Evolutionary conservation across 2,329 filamentous ascomycete genomes (phyloP).

Genomic region (Fusarium drepaniforme): DNA sequence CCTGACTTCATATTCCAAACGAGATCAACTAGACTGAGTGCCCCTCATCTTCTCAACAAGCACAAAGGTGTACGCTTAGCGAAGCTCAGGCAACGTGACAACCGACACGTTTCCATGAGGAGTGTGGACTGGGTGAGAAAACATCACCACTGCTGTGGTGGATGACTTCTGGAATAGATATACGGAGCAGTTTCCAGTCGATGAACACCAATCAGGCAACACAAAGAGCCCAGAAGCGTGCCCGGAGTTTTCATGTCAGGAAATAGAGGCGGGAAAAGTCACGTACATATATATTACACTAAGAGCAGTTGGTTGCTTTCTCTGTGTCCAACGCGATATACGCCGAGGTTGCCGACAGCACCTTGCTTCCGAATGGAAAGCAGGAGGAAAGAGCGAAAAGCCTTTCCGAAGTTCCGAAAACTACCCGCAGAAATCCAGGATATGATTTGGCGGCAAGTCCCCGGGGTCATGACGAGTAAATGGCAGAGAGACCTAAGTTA

Average conservation of each 20-base stretch:
- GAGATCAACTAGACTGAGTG: neutral
- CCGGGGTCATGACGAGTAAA: neutral
- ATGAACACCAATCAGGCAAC: neutral
- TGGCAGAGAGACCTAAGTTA: neutral
- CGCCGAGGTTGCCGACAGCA: too few relatives aligned
- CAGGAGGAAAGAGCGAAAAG: too few relatives aligned
- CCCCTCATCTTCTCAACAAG: neutral
- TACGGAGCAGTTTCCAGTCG: neutral
- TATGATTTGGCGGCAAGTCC: too few relatives aligned
- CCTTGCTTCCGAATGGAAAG: too few relatives aligned
- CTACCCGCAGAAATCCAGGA: too few relatives aligned
- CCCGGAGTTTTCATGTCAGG: neutral
- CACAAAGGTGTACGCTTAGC: neutral
- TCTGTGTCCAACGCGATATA: neutral
- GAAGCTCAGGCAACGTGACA: neutral
- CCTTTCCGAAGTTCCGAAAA: too few relatives aligned
- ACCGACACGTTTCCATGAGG: neutral
- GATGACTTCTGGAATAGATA: neutral
- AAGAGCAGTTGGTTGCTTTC: neutral
- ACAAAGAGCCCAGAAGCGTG: neutral
- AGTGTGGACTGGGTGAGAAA: neutral
- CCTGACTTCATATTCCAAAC: neutral
- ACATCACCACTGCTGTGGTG: neutral
- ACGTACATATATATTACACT: neutral
- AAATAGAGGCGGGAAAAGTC: neutral